These are phyloP conservation scores for Lachnellula occidentalis DNA, from an alignment of 2,329 filamentous ascomycete species.

Conservation along the genomic window DNA sequence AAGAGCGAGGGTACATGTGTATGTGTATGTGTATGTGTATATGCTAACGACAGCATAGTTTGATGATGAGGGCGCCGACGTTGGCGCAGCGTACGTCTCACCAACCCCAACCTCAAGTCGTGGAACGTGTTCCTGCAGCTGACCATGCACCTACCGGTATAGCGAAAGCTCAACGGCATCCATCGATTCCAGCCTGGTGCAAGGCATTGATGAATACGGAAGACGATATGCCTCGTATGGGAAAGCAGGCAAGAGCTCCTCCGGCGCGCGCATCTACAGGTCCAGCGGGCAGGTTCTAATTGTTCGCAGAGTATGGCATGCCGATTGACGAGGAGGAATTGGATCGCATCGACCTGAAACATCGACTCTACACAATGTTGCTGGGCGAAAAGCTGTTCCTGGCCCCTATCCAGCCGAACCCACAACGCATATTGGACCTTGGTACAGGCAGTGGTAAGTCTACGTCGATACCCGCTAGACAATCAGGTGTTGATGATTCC, in stretches of 20 bases:
- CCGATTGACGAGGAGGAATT: conserved; percentile 38
- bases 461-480: no score
- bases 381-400: conserved; percentile 21
- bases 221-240: conserved; percentile 24
- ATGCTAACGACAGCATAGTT: no score
- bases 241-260: conserved; percentile 12
- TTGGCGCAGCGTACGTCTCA: no score
- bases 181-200: conserved; percentile 16
- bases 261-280: no score
- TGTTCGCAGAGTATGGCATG: conserved; percentile 33
- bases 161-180: conserved; percentile 11
- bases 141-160: no score
- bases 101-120: no score
- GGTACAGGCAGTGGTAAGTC: no score
- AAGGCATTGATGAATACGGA: conserved; percentile 23
- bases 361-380: conserved; percentile 32
- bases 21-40: no score
- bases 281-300: not conserved
- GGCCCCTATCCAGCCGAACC: conserved; percentile 25
- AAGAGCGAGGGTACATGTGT: no score
- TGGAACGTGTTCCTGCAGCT: no score
- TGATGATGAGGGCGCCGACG: no score
- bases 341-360: conserved; percentile 38
- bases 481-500: no score
- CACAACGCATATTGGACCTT: conserved; percentile 34